These are phyloP conservation scores for Nigrospora oryzae DNA, from an alignment of 2,329 filamentous ascomycete species.

Conservation along the genomic window DNA sequence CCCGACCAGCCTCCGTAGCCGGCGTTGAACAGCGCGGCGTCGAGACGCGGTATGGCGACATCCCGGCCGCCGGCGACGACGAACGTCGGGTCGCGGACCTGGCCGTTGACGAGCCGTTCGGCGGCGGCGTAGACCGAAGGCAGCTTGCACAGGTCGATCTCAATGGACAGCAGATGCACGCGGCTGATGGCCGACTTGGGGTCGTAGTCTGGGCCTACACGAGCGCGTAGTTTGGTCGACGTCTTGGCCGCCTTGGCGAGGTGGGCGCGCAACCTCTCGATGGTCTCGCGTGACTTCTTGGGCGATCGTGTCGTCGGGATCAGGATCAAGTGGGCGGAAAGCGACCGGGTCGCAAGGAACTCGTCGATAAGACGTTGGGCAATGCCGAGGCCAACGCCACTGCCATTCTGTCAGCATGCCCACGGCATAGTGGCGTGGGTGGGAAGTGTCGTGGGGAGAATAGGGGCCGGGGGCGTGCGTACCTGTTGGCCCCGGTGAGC, in stretches of 20 bases:
- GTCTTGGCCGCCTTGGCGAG: slow-evolving; percentile 38
- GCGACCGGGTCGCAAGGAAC: slow-evolving; percentile 64
- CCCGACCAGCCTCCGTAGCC: slow-evolving; percentile 82
- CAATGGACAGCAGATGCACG: slow-evolving; percentile 49
- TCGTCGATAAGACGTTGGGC: slow-evolving; percentile 83
- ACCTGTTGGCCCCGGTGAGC: slow-evolving; percentile 23
- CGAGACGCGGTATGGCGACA: slow-evolving; percentile 59
- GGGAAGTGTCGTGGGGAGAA: too few relatives aligned
- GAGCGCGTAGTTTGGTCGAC: slow-evolving; percentile 27
- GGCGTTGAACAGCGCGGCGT: slow-evolving; percentile 77
- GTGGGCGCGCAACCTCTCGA: slow-evolving; percentile 54
- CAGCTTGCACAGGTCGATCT: slow-evolving; percentile 54
- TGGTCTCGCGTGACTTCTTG: slow-evolving; percentile 66
- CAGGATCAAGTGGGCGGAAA: slow-evolving; percentile 63
- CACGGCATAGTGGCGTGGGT: too few relatives aligned
- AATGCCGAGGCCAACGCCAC: slow-evolving; percentile 79
- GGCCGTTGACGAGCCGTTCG: slow-evolving; percentile 32
- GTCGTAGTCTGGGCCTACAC: slow-evolving; percentile 27
- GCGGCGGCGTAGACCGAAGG: slow-evolving; percentile 40
- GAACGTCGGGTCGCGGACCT: slow-evolving; percentile 34
- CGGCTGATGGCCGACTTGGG: slow-evolving; percentile 35
- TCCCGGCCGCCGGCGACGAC: slow-evolving; percentile 22
- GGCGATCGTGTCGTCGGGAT: slow-evolving; percentile 75
- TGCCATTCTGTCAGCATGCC: slow-evolving; percentile 25
- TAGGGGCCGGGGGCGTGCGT: slow-evolving; percentile 3